Percentiles rank a stretch among this genome's conserved stretches.
These are phyloP conservation scores for Blepharisma japonicum DNA, from an alignment of 73 alveolate genomes.

Conservation along the genomic window DNA sequence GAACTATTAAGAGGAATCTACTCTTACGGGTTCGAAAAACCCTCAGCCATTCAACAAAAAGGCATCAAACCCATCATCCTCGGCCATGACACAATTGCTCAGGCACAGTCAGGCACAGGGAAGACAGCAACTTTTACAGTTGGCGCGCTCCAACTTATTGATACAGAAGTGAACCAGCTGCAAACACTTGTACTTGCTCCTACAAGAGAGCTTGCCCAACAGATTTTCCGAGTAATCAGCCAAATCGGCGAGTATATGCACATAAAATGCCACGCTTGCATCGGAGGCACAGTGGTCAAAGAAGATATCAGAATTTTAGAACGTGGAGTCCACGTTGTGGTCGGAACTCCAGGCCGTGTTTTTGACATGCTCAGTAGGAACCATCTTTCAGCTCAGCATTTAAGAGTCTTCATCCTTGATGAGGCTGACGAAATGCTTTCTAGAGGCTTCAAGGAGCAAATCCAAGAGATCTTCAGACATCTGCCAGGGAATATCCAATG, in stretches of 20 bases:
- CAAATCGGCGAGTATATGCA: conserved; percentile 74
- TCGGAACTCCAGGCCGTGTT: conserved; percentile 99
- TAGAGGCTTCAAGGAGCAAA: conserved; percentile 90
- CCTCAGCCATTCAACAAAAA: conserved; percentile 94
- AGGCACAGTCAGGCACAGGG: conserved; percentile 95
- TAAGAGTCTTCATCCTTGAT: conserved; percentile 86
- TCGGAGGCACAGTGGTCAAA: conserved; percentile 95
- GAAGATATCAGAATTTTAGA: conserved; percentile 94
- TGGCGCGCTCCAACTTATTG: conserved; percentile 77
- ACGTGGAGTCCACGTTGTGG: conserved; percentile 91
- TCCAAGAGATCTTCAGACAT: conserved; percentile 88
- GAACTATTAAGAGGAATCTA: conserved; percentile 71
- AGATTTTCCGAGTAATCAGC: conserved; percentile 60
- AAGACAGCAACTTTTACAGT: conserved; percentile 95
- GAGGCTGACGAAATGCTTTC: conserved; percentile 97
- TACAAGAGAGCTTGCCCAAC: conserved; percentile 97
- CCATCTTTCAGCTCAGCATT: conserved; percentile 66
- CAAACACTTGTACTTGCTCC: conserved; percentile 98
- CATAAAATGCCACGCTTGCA: conserved; percentile 82
- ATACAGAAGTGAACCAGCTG: conserved; percentile 67
- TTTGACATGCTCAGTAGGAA: conserved; percentile 92
- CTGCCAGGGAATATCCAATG: conserved; percentile 85
- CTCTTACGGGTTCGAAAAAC: conserved; percentile 92
- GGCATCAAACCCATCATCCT: conserved; percentile 90
- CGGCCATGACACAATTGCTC: conserved; percentile 93